Evolutionary conservation across 768 basidiomycete species (phyloP).

Genomic region (Mycena vulgaris): DNA sequence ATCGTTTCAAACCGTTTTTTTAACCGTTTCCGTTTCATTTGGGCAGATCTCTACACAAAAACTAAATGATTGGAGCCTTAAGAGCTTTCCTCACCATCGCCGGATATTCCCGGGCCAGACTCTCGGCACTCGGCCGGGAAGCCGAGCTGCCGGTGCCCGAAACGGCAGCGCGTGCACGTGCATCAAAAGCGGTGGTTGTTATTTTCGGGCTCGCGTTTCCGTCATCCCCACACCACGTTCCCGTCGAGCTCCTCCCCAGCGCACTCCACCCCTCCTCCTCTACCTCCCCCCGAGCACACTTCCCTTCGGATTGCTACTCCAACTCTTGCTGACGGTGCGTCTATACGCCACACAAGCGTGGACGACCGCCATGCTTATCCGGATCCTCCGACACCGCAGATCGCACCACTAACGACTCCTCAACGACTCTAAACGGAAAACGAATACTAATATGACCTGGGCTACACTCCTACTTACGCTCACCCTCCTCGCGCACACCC

Average conservation of each 20-base stretch:
- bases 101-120: too few species aligned
- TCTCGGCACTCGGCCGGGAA: too few species aligned
- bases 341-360: too few species aligned
- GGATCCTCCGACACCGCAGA: neutral
- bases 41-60: too few species aligned
- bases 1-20: too few species aligned
- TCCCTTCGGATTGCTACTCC: too few species aligned
- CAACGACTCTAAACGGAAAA: neutral
- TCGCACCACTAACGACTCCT: neutral
- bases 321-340: too few species aligned
- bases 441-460: slow-evolving; percentile 6
- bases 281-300: neutral
- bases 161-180: slow-evolving; percentile 6
- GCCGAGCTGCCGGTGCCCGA: neutral
- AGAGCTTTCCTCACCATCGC: too few species aligned
- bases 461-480: neutral
- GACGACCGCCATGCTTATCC: neutral
- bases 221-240: too few species aligned
- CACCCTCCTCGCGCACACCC: neutral
- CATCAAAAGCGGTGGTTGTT: slow-evolving; percentile 4
- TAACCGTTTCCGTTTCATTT: too few species aligned
- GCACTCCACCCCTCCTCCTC: neutral
- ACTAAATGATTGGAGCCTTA: too few species aligned
- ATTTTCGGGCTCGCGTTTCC: slow-evolving; percentile 16
- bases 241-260: too few species aligned